phyloP scores from a whole-genome alignment of 23 red algal genomes.

The Gracilaria gracilis region DNA sequence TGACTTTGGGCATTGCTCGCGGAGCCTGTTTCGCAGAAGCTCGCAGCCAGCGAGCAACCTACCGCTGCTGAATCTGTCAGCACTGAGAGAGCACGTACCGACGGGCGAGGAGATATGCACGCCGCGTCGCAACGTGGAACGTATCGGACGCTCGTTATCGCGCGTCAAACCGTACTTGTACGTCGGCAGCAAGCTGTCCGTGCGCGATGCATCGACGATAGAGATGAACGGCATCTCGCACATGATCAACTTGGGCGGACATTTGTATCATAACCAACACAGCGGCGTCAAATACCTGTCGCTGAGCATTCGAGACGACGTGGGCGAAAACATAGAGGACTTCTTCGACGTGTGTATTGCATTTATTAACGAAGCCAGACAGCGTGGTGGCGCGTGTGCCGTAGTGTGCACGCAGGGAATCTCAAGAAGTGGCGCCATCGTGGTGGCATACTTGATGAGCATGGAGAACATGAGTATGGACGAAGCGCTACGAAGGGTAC shows the following conservation, averaged over 20 bases:
- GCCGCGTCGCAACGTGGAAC: constrained; percentile 29
- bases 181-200: constrained; percentile 1
- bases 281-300: constrained; percentile 10
- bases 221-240: neutral
- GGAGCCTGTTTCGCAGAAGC: constrained; percentile 10
- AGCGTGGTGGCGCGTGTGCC: neutral
- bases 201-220: neutral
- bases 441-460: constrained; percentile 18
- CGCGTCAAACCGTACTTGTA: constrained; percentile 12
- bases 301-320: constrained; percentile 25
- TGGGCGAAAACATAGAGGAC: neutral
- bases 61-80: constrained; percentile 15
- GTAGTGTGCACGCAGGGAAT: constrained; percentile 32
- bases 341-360: constrained; percentile 20
- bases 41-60: constrained; percentile 7
- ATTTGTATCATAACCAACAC: neutral
- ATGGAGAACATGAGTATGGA: constrained; percentile 6
- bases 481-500: constrained; percentile 18
- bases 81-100: neutral
- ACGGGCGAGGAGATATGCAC: constrained; percentile 12
- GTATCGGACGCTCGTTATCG: constrained; percentile 16
- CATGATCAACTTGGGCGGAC: neutral
- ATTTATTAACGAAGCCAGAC: constrained; percentile 11
- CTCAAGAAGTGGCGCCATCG: constrained; percentile 9
- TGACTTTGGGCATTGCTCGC: neutral